Percentiles rank a stretch among this genome's conserved stretches.
These are phyloP conservation scores for Cyberlindnera bimundalis DNA, from an alignment of 805 yeast genomes.

Conservation along the genomic window DNA sequence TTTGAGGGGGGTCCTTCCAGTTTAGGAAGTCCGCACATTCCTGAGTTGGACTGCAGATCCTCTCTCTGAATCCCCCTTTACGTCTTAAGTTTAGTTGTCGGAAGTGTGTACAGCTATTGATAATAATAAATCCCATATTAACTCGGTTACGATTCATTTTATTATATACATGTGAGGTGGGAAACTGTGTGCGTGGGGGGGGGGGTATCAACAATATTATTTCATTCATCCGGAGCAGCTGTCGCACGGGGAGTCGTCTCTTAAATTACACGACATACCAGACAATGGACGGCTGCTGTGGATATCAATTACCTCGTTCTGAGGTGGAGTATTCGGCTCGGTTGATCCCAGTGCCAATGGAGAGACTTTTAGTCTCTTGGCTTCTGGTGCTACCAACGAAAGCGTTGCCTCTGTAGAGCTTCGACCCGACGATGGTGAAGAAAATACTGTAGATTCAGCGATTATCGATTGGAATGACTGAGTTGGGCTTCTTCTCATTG, in stretches of 20 bases:
- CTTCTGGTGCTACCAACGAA: not conserved
- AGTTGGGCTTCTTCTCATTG: not conserved
- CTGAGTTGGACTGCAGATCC: too few species aligned
- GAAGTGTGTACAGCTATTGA: too few species aligned
- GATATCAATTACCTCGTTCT: not conserved
- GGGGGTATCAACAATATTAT: not conserved
- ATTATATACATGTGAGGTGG: too few species aligned
- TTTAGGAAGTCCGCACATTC: too few species aligned
- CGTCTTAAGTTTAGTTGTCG: too few species aligned
- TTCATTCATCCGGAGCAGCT: slow-evolving; percentile 7
- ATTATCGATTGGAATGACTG: too few species aligned
- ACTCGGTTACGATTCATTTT: too few species aligned
- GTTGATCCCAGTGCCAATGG: not conserved
- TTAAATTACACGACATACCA: not conserved
- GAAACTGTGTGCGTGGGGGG: not conserved
- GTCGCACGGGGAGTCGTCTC: slow-evolving; percentile 9
- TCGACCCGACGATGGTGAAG: not conserved
- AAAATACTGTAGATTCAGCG: too few species aligned
- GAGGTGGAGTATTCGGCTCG: not conserved
- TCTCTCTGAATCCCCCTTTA: too few species aligned
- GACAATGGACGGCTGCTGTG: slow-evolving; percentile 5
- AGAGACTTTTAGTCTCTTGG: not conserved
- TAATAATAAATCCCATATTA: too few species aligned
- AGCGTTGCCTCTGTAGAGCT: not conserved
- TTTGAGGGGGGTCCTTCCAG: too few species aligned